phyloP scores from a whole-genome alignment of 2,329 filamentous ascomycete species.

The Colletotrichum brevisporum region DNA sequence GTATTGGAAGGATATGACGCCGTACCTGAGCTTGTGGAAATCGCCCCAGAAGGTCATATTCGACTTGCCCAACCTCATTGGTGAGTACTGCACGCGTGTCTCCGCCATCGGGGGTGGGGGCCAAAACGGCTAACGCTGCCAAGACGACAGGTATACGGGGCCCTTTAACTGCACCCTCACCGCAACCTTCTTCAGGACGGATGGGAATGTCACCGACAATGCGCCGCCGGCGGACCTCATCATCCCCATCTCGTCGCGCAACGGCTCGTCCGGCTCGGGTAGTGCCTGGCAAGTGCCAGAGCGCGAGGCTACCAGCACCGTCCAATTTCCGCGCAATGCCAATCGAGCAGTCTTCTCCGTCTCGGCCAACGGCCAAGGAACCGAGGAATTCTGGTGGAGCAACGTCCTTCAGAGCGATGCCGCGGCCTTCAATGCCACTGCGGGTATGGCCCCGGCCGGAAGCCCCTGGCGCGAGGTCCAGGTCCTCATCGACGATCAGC shows the following conservation, averaged over 20 bases:
- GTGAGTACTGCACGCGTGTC: conserved; percentile 22
- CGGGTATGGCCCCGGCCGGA: conserved; percentile 73
- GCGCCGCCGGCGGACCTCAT: conserved; percentile 73
- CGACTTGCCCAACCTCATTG: conserved; percentile 81
- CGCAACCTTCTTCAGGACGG: conserved; percentile 76
- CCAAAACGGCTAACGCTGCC: conserved; percentile 37
- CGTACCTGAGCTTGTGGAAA: conserved; percentile 78
- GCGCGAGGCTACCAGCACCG: conserved; percentile 70
- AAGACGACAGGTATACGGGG: conserved; percentile 77
- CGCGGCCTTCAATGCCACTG: conserved; percentile 69
- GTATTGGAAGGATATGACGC: conserved; percentile 84
- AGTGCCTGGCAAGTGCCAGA: conserved; percentile 79
- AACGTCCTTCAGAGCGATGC: conserved; percentile 78
- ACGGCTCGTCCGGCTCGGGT: conserved; percentile 62
- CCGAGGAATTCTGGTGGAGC: conserved; percentile 89
- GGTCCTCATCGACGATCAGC: conserved; percentile 77
- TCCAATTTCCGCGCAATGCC: conserved; percentile 76
- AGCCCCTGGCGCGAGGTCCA: conserved; percentile 86
- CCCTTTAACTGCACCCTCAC: conserved; percentile 81
- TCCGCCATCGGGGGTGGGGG: conserved; percentile 30
- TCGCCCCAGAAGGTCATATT: conserved; percentile 82
- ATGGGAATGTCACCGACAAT: conserved; percentile 53
- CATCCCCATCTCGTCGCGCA: conserved; percentile 74
- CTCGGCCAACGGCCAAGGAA: conserved; percentile 81
- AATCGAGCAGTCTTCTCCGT: conserved; percentile 81